Evolutionary conservation across 176 grass and related monocot genomes (phyloP), one percentile per base, ranked within the genome.

Genomic region (Aegilops bicornis): DNA sequence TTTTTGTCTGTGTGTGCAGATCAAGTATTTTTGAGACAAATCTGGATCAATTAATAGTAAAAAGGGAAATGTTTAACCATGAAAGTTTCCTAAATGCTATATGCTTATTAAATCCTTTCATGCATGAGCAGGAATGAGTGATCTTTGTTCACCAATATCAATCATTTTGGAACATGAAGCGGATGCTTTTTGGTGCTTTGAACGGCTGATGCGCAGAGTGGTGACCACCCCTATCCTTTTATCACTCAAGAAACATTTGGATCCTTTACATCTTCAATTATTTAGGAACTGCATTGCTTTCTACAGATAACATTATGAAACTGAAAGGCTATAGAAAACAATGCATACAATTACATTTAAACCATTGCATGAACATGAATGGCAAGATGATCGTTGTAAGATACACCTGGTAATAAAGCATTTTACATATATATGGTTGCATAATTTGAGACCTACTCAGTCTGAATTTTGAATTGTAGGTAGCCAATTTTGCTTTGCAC

Each of bases 131-230:
- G 96, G 96, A 87, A 98, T 98, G 96, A 96, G 93, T 81, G 96
- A 98, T 91, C 90, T 98, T 89, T 96, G 93, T 88, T 98, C 96
- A 79, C 96, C 93, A 76, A 96, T 98, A 86, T 89, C 94, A 40
- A 88, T 98, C 52, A 73, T 98, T 84, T 23, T 98, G 79, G 96
- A 98, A 87, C 93, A 98, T 82, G 96, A 98, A 91, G 96, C 96
- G 37, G 92, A 98, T 88, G 96, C 93, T 47, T 98, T 98, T 92
- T 98, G 96, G 96, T 98, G 96, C 88, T 98, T 98, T 88, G 93
- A 98, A 84, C 93, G 86, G 73, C 92, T 98, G 33, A 98, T 96
- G 96, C 96, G 96, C 33, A 98, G 94, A 87, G 80, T 98, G 91
- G 96, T 98, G 88, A 84, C 48, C 54, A 69, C 23, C 22, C 40